phyloP scores from a whole-genome alignment of 305 asterid species.

The Caryopteris hybrid region DNA sequence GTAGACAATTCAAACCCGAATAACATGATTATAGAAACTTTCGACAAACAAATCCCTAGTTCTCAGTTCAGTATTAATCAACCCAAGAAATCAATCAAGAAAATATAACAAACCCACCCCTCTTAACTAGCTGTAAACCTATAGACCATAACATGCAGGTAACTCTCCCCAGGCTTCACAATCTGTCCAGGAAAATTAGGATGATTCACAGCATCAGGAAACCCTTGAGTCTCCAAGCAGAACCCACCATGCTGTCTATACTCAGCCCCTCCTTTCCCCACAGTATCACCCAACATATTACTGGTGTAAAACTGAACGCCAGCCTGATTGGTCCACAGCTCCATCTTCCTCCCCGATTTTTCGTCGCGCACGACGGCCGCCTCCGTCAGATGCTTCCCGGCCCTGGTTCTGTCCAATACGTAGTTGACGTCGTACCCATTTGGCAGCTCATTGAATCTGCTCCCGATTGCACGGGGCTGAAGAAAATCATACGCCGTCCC shows the following conservation, averaged over 20 bases:
- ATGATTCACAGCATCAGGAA: constrained; percentile 81
- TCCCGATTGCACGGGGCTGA: constrained; percentile 40
- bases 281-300: constrained; percentile 42
- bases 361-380: constrained; percentile 46
- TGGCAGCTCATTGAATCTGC: constrained; percentile 31
- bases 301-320: constrained; percentile 81
- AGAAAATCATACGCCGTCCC: constrained; percentile 71
- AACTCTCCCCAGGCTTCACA: constrained; percentile 56
- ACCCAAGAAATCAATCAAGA: too few relatives aligned
- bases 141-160: constrained; percentile 62
- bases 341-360: constrained; percentile 67
- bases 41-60: too few relatives aligned
- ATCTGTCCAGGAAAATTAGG: constrained; percentile 73
- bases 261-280: constrained; percentile 59
- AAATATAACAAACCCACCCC: too few relatives aligned
- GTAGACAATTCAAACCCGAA: too few relatives aligned
- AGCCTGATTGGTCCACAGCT: constrained; percentile 72
- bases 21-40: too few relatives aligned
- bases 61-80: too few relatives aligned
- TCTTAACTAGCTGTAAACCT: constrained; percentile 63
- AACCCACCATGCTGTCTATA: constrained; percentile 44
- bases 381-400: constrained; percentile 25
- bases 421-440: constrained; percentile 81
- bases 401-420: constrained; percentile 33
- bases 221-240: constrained; percentile 86